phyloP scores from a whole-genome alignment of 2,329 filamentous ascomycete genomes.

The Venturia aucupariae region DNA sequence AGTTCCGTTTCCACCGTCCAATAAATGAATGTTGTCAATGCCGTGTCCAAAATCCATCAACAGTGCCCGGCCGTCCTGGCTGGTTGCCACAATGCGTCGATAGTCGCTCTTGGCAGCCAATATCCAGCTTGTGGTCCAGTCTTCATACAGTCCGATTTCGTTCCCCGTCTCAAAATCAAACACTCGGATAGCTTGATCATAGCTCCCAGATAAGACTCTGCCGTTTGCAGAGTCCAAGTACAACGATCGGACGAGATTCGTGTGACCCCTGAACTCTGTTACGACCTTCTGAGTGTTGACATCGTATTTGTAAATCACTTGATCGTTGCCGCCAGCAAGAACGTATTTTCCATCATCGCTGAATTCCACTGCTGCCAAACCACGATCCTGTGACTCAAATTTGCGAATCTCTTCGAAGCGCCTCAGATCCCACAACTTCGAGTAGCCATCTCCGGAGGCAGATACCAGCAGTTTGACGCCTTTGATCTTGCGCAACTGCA shows the following conservation, averaged over 20 bases:
- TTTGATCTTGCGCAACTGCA: conserved; percentile 68
- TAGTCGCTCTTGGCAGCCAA: conserved; percentile 94
- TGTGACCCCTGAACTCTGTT: conserved; percentile 71
- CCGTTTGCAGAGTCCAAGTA: conserved; percentile 84
- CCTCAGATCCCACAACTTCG: conserved; percentile 92
- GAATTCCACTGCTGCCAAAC: conserved; percentile 91
- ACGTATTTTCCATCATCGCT: conserved; percentile 91
- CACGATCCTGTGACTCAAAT: conserved; percentile 82
- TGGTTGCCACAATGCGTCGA: conserved; percentile 84
- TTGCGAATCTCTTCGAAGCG: conserved; percentile 83
- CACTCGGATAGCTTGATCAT: conserved; percentile 92
- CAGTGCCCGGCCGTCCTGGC: conserved; percentile 84
- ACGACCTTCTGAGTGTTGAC: conserved; percentile 80
- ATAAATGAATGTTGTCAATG: conserved; percentile 43
- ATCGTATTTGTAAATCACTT: conserved; percentile 93
- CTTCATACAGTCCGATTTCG: conserved; percentile 74
- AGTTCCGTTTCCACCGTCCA: conserved; percentile 22
- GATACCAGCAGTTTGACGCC: conserved; percentile 70
- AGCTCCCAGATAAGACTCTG: conserved; percentile 82
- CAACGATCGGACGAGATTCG: conserved; percentile 76
- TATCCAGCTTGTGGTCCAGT: conserved; percentile 96
- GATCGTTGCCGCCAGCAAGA: conserved; percentile 89
- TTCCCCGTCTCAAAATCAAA: conserved; percentile 77
- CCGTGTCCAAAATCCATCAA: conserved; percentile 83
- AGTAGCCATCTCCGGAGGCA: conserved; percentile 84